Conservation (phyloP, 306 rosid genomes). For the Gillenia trifoliata region DNA sequence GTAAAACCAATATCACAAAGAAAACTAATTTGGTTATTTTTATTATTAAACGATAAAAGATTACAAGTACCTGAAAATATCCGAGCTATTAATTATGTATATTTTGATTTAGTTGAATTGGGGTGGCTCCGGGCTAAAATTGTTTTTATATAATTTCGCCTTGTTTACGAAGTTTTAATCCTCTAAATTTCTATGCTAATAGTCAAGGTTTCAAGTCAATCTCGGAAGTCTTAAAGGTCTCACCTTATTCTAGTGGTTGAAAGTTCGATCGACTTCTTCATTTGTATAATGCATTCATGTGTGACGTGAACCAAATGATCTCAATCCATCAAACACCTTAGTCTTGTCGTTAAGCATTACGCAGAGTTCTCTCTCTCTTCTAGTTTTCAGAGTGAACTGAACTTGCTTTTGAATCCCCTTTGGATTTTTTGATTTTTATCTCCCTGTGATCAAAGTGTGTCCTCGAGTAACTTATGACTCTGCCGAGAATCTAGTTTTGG, state of each 20-base stretch:
- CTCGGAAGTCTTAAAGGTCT: background rate
- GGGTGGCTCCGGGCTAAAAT: background rate
- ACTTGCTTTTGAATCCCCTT: constrained; percentile 10
- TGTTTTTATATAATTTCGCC: background rate
- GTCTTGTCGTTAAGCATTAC: background rate
- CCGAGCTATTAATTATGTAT: background rate
- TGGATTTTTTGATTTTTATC: constrained; percentile 4
- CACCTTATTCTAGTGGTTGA: background rate
- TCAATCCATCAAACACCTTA: background rate
- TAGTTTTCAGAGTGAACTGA: background rate
- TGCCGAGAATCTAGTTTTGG: constrained; percentile 27
- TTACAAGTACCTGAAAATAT: background rate
- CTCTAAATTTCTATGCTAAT: background rate
- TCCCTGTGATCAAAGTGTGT: constrained; percentile 10
- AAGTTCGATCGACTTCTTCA: background rate
- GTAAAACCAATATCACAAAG: background rate
- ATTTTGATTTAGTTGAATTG: background rate
- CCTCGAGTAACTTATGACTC: constrained; percentile 21
- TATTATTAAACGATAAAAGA: background rate
- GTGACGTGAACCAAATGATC: background rate
- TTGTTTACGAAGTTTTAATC: background rate
- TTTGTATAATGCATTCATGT: background rate
- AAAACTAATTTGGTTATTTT: constrained; percentile 5
- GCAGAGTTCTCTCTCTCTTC: background rate
- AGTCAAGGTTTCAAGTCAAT: background rate